phyloP scores from a whole-genome alignment of 192 early-diverging fungal species.

The Obelidium mucronatum region DNA sequence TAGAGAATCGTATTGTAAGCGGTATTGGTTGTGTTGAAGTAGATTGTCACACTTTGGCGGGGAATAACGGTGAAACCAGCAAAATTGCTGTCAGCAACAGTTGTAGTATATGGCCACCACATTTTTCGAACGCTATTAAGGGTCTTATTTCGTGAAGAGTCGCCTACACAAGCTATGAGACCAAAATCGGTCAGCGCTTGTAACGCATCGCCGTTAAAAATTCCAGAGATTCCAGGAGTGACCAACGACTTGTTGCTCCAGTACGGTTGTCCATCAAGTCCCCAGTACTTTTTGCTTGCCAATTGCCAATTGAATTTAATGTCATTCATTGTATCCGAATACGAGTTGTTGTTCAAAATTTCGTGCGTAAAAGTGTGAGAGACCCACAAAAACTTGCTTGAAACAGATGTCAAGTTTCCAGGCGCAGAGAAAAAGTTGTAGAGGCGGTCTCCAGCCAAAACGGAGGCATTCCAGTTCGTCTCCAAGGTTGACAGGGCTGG shows the following conservation, averaged over 20 bases:
- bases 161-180: slow-evolving; percentile 39
- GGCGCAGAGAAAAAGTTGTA: too few relatives aligned
- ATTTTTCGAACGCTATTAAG: slow-evolving; percentile 24
- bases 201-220: slow-evolving; percentile 35
- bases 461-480: neutral
- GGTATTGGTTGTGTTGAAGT: too few relatives aligned
- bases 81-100: too few relatives aligned
- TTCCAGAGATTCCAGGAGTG: slow-evolving; percentile 34
- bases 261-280: neutral
- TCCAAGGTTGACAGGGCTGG: slow-evolving; percentile 28
- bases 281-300: too few relatives aligned
- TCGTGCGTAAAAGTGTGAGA: too few relatives aligned
- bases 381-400: slow-evolving; percentile 46
- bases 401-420: too few relatives aligned
- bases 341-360: slow-evolving; percentile 35
- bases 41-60: too few relatives aligned
- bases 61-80: too few relatives aligned
- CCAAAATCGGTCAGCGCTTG: slow-evolving; percentile 9
- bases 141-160: slow-evolving; percentile 38
- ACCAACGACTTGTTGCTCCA: too few relatives aligned
- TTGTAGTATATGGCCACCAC: slow-evolving; percentile 44
- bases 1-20: too few relatives aligned
- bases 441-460: neutral
- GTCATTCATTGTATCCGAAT: slow-evolving; percentile 16
- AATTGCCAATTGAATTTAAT: slow-evolving; percentile 15